Conservation (phyloP, 179 eudicot genomes). For the Amaranthus tricolor region DNA sequence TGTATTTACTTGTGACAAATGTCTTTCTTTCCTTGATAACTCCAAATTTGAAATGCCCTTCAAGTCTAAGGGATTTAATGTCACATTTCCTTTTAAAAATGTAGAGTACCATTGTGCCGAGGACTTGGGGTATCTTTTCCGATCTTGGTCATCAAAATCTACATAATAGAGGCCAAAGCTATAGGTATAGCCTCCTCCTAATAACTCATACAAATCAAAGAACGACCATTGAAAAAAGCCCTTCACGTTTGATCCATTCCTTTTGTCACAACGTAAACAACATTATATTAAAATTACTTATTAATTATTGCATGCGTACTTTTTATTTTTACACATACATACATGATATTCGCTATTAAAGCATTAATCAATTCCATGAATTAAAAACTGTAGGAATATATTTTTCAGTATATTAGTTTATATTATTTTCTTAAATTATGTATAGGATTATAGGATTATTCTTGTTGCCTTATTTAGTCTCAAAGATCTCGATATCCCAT, state of each 20-base stretch:
- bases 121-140: constrained; percentile 2
- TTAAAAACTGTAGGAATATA: too few relatives aligned
- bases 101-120: constrained; percentile 8
- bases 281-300: background rate
- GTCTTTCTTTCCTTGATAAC: too few relatives aligned
- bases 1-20: too few relatives aligned
- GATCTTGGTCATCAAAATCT: background rate
- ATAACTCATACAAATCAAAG: background rate
- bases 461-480: too few relatives aligned
- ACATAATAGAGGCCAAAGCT: background rate
- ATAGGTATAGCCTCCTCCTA: background rate
- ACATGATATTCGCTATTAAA: background rate
- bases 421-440: too few relatives aligned
- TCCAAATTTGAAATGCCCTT: too few relatives aligned
- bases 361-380: too few relatives aligned
- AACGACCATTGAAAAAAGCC: background rate
- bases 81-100: background rate
- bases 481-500: too few relatives aligned
- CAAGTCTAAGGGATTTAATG: too few relatives aligned
- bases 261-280: background rate
- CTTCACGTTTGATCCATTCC: background rate
- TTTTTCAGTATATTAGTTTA: too few relatives aligned
- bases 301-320: background rate
- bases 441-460: too few relatives aligned
- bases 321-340: background rate